These are phyloP conservation scores for Septoria linicola DNA, from an alignment of 2,329 filamentous ascomycete species.

Conservation along the genomic window DNA sequence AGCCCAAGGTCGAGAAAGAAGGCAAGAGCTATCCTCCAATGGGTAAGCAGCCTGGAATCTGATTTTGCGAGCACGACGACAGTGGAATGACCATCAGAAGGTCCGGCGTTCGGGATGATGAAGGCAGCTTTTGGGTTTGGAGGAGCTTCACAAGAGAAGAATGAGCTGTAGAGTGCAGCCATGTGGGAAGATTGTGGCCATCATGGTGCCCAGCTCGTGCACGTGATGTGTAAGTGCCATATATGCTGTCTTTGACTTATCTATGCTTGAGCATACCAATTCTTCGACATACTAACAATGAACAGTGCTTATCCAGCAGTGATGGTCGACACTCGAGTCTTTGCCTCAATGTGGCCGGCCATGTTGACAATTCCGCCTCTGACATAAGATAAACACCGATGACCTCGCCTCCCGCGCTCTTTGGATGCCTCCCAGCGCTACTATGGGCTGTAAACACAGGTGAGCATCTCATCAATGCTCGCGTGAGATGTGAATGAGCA, in stretches of 20 bases:
- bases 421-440: too few species aligned
- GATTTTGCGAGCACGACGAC: not conserved
- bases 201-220: not conserved
- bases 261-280: too few species aligned
- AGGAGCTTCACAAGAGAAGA: slow-evolving; percentile 21
- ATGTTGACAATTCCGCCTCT: too few species aligned
- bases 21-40: slow-evolving; percentile 66
- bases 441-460: too few species aligned
- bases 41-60: slow-evolving; percentile 39
- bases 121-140: slow-evolving; percentile 35
- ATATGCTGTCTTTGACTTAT: not conserved
- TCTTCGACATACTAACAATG: too few species aligned
- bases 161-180: slow-evolving; percentile 24
- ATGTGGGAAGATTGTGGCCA: not conserved
- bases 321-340: too few species aligned
- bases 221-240: not conserved
- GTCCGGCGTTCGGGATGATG: slow-evolving; percentile 32
- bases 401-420: too few species aligned
- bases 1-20: slow-evolving; percentile 60
- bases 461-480: too few species aligned
- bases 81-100: slow-evolving; percentile 23
- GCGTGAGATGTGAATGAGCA: too few species aligned
- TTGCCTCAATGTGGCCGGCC: too few species aligned
- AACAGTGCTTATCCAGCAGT: too few species aligned
- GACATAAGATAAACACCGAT: too few species aligned